Conservation (phyloP, 2,329 filamentous ascomycete species). For the Xylariaceae sp. region DNA sequence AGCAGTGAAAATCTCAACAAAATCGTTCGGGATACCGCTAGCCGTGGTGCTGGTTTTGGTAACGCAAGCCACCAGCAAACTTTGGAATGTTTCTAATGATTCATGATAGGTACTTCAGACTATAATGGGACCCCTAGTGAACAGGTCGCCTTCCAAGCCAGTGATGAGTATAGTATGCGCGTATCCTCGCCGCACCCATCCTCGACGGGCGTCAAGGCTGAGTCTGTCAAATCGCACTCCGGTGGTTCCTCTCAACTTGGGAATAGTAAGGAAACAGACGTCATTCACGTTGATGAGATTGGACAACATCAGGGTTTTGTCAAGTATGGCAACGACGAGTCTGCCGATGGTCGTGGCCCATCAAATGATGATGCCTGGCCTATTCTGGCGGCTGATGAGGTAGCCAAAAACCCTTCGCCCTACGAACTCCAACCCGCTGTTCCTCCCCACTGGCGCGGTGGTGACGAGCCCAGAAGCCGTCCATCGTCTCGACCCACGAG, state of each 20-base stretch:
- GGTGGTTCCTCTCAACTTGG: slow-evolving; percentile 23
- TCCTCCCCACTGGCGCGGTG: slow-evolving; percentile 62
- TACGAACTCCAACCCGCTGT: slow-evolving; percentile 75
- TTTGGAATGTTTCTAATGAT: slow-evolving; percentile 32
- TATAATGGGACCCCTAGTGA: slow-evolving; percentile 76
- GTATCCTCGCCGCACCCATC: slow-evolving; percentile 62
- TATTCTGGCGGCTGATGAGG: slow-evolving; percentile 84
- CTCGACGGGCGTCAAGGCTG: slow-evolving; percentile 38
- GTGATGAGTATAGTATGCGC: slow-evolving; percentile 75
- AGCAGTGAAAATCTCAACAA: slow-evolving; percentile 87
- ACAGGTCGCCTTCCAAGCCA: slow-evolving; percentile 82
- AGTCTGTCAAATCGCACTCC: slow-evolving; percentile 30
- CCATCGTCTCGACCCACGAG: slow-evolving; percentile 60
- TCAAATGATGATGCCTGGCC: slow-evolving; percentile 60
- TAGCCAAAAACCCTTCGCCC: slow-evolving; percentile 64
- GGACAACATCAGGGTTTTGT: slow-evolving; percentile 39
- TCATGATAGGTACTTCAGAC: slow-evolving; percentile 54
- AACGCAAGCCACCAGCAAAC: slow-evolving; percentile 32
- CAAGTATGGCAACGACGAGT: slow-evolving; percentile 41
- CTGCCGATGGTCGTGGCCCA: slow-evolving; percentile 52
- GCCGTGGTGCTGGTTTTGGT: slow-evolving; percentile 47
- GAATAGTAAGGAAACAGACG: slow-evolving; percentile 46
- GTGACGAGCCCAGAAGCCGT: slow-evolving; percentile 55
- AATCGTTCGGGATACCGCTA: slow-evolving; percentile 70
- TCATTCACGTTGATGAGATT: slow-evolving; percentile 75